phyloP scores from a whole-genome alignment of 148 eudicot genomes.

The Vaccinium darrowii region DNA sequence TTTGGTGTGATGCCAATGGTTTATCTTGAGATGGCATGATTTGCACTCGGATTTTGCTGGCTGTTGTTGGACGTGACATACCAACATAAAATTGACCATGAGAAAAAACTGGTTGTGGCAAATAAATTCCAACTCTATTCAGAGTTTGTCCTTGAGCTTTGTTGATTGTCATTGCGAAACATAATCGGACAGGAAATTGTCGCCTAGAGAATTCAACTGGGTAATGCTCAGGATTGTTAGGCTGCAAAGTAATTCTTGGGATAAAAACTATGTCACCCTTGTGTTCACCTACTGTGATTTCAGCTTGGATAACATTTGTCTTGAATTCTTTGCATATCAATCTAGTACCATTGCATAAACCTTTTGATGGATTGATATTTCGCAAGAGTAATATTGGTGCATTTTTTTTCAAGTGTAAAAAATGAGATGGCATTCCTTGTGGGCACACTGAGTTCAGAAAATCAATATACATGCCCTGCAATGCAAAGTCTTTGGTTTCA shows the following conservation, averaged over 20 bases:
- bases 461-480: background rate
- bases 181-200: background rate
- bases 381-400: background rate
- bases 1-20: background rate
- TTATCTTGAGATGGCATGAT: too few species aligned
- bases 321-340: too few species aligned
- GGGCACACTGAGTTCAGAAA: background rate
- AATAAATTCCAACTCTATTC: background rate
- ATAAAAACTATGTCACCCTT: background rate
- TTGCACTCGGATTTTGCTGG: too few species aligned
- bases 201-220: background rate
- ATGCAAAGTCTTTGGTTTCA: background rate
- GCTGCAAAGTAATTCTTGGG: background rate
- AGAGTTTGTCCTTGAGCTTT: background rate
- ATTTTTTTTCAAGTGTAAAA: too few species aligned
- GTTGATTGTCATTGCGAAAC: background rate
- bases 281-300: too few species aligned
- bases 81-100: background rate
- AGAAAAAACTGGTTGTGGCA: background rate
- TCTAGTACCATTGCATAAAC: background rate
- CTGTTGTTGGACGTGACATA: background rate
- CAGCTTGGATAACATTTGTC: too few species aligned
- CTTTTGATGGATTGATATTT: background rate
- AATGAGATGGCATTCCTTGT: background rate
- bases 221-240: background rate